These are phyloP conservation scores for Penicillium corylophilum DNA, from an alignment of 2,329 filamentous ascomycete species.

Conservation along the genomic window DNA sequence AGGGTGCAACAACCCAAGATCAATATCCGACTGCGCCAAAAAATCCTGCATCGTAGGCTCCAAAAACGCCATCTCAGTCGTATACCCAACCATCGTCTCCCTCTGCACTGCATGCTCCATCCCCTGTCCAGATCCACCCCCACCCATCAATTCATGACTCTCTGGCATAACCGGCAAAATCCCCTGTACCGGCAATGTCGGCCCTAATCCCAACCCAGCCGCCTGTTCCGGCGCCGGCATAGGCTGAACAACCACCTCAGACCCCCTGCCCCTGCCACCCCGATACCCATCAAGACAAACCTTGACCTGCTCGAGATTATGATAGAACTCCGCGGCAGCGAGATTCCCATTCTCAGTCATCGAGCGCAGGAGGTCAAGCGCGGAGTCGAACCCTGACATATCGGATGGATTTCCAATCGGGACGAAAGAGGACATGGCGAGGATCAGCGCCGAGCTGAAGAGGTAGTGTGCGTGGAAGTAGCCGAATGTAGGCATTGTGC, in stretches of 20 bases:
- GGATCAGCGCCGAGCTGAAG: slow-evolving; percentile 39
- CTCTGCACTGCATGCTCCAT: slow-evolving; percentile 12
- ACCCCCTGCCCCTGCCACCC: background rate
- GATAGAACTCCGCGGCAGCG: slow-evolving; percentile 35
- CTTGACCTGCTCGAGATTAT: slow-evolving; percentile 36
- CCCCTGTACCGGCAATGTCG: slow-evolving; percentile 1
- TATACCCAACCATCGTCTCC: slow-evolving; percentile 34
- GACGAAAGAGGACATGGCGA: slow-evolving; percentile 39
- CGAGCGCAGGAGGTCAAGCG: slow-evolving; percentile 31
- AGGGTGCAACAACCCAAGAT: slow-evolving; percentile 35
- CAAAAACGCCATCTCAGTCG: slow-evolving; percentile 39
- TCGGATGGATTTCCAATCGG: slow-evolving; percentile 33
- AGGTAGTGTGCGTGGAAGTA: slow-evolving; percentile 44
- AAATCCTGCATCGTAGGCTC: slow-evolving; percentile 43
- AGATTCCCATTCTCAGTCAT: slow-evolving; percentile 40
- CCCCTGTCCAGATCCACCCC: background rate
- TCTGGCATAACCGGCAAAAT: slow-evolving; percentile 2
- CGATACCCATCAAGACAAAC: slow-evolving; percentile 28
- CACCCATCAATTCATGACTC: slow-evolving; percentile 5
- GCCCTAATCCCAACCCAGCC: background rate
- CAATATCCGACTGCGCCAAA: slow-evolving; percentile 39
- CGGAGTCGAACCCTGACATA: slow-evolving; percentile 33
- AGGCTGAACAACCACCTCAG: background rate
- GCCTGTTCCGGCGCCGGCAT: background rate
- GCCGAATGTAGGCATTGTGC: slow-evolving; percentile 39